Conservation (phyloP, 768 basidiomycete genomes). For the Rhizopogon sp. region DNA sequence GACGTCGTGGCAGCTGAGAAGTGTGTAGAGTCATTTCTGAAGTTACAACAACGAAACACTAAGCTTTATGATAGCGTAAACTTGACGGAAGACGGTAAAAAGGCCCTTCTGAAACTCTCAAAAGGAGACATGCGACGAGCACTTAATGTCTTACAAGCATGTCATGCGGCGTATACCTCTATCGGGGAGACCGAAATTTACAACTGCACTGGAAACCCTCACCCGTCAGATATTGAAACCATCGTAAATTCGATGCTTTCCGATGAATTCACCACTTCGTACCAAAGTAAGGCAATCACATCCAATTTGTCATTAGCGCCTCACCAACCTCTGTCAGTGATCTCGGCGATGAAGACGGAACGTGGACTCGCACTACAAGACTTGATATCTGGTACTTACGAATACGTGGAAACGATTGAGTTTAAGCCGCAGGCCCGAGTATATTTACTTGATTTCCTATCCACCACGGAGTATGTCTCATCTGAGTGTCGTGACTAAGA, state of each 20-base stretch:
- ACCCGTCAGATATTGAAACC: constrained; percentile 89
- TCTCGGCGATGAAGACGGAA: constrained; percentile 81
- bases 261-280: constrained; percentile 91
- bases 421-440: constrained; percentile 82
- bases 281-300: constrained; percentile 52
- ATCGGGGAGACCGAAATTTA: constrained; percentile 91
- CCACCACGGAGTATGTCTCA: constrained; percentile 84
- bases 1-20: constrained; percentile 79
- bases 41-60: not conserved
- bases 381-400: constrained; percentile 86
- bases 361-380: constrained; percentile 95
- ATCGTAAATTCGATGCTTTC: constrained; percentile 95
- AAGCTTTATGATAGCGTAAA: constrained; percentile 57
- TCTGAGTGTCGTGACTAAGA: not conserved
- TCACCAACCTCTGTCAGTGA: constrained; percentile 47
- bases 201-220: constrained; percentile 94
- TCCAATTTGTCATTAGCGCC: not conserved
- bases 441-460: constrained; percentile 88
- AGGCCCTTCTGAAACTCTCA: constrained; percentile 89
- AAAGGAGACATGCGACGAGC: constrained; percentile 98
- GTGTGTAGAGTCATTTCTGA: constrained; percentile 38
- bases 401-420: constrained; percentile 83
- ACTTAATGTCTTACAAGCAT: constrained; percentile 94
- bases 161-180: constrained; percentile 92
- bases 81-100: constrained; percentile 78